Base-by-base conservation (phyloP, 2,329 filamentous ascomycete genomes). In the Phialophora expanda region DNA sequence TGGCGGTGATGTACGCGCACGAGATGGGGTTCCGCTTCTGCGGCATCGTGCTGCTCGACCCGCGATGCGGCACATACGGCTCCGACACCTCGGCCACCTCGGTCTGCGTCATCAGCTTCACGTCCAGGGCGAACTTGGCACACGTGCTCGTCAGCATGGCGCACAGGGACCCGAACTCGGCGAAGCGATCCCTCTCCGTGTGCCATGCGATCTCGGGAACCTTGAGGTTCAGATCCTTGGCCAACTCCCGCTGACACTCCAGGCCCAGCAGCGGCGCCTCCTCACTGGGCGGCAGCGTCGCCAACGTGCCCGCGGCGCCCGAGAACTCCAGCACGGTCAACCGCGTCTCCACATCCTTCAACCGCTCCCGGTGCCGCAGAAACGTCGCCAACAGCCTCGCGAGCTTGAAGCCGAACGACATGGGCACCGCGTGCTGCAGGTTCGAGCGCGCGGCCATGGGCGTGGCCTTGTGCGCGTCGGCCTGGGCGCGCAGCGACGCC, bases 21-120 rank as follows among this genome's bases (percentile, higher is more conserved):
- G 84, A 85, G 32, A 87, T 86, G 1, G 85, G 85, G 56, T 87
- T 87, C 7, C 84, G 79, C 74, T 87, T 87, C 72, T 86, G 84
- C 3, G 84, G 84, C 84, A 86, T 86, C 0, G 84, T 86, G 0
- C 81, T 84, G 1, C 80, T 84, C 3, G 83, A 82, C 0, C 84
- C 84, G 2, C 84, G 78, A 68, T 85, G 83, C 2, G 83, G 81
- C 0, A 85, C 82, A 61, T 82, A 86, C 0, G 85, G 85, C 72
- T 87, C 85, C 0, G 83, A 80, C 3, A 86, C 83, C 73, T 86
- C 82, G 3, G 78, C 78, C 12, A 85, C 74, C 69, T 87, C 84
- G 65, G 84, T 86, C 2, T 84, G 86, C 2, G 80, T 84, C 83
- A 86, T 85, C 69, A 86, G 77, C 46, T 86, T 86, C 0, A 86